phyloP scores from a whole-genome alignment of 768 basidiomycete genomes.

The Phaeotremella skinneri region DNA sequence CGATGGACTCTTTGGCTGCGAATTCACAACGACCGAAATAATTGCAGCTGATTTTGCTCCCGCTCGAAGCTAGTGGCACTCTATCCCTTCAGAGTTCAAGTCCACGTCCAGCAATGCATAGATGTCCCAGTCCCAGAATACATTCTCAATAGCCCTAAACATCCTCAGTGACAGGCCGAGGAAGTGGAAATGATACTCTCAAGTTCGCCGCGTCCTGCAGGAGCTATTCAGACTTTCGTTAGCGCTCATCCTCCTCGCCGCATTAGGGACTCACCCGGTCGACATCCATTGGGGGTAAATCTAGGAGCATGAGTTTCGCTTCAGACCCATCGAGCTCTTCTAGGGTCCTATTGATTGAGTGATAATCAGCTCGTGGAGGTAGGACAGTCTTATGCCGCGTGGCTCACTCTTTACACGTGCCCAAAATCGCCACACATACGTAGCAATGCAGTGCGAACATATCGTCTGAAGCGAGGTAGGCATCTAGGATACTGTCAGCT shows the following conservation, averaged over 20 bases:
- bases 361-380: background rate
- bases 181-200: slow-evolving; percentile 35
- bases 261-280: slow-evolving; percentile 31
- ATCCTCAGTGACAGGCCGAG: slow-evolving; percentile 32
- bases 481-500: slow-evolving; percentile 21
- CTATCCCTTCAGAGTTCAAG: no score
- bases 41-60: no score
- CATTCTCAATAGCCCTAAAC: no score
- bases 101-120: background rate
- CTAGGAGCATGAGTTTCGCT: slow-evolving; percentile 44
- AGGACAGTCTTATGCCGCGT: background rate
- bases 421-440: slow-evolving; percentile 42
- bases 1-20: no score
- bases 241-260: background rate
- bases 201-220: slow-evolving; percentile 45
- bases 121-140: background rate
- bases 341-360: slow-evolving; percentile 26
- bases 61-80: no score
- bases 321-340: slow-evolving; percentile 46
- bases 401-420: slow-evolving; percentile 45
- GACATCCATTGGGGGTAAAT: slow-evolving; percentile 44
- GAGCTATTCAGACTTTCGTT: slow-evolving; percentile 21
- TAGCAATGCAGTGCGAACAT: slow-evolving; percentile 48
- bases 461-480: slow-evolving; percentile 44
- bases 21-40: no score